Evolutionary conservation across 225 moss, liverwort and hornwort species (phyloP), one percentile per base, ranked within the genome.

Genomic region (Pleurozium schreberi): DNA sequence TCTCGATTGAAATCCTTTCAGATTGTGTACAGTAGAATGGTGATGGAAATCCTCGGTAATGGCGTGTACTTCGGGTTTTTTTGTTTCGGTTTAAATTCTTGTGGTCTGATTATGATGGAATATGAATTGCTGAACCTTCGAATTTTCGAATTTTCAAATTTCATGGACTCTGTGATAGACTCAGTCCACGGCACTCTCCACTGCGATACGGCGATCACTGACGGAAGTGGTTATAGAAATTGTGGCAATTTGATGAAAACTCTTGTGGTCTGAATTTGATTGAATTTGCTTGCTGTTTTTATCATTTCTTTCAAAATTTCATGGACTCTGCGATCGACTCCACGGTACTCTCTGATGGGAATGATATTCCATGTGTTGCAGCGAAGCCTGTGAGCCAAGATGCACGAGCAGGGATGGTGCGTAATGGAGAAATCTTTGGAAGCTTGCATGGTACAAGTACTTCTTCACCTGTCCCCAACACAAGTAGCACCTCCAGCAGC

Each of bases 351-450:
- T 65, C 12, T 83, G 38, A 88, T 45, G 47, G 63, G 78, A 66
- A 17, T n/a, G 67, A 42, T 57, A 70, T 43, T 68, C 60, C 43
- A 40, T n/a, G 25, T 68, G 40, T 59, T 42, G 84, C 91, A 93
- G 93, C 25, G 65, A 88, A 70, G 67, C 69, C 18, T 57, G 80
- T 90, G 91, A 90, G 86, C 55, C 84, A 88, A 80, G 86, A 82
- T 89, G 89, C 73, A 67, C 89, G 61, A 75, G 88, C 50, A 70
- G 25, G 79, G 73, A 86, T 79, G 91, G 83, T 45, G n/a, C 87
- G 55, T 23, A 81, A 28, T 62, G 89, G 42, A 2, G 90, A 90
- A 60, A n/a, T 26, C 36, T 79, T 88, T 34, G 88, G 86, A 85
- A 62, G 67, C 67, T 82, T 84, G 52, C 49, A 73, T 8, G 60